Percentiles rank a stretch among this genome's conserved stretches.
phyloP scores from a whole-genome alignment of 106 monocot genomes.

The Allium sativum region DNA sequence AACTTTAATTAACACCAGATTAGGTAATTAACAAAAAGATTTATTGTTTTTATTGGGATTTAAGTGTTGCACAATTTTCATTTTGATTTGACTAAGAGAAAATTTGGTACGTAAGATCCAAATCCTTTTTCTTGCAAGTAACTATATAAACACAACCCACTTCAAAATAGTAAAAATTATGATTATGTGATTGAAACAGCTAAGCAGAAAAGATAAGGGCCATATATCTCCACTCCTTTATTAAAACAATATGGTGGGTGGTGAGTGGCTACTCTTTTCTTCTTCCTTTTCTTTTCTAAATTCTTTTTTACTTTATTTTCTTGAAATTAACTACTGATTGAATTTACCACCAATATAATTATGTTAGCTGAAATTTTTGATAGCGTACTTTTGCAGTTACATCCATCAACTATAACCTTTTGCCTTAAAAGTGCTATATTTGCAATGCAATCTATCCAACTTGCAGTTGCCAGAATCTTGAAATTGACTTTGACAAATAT shows the following conservation, averaged over 20 bases:
- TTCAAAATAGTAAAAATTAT: slow-evolving; percentile 13
- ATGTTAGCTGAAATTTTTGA: slow-evolving; percentile 9
- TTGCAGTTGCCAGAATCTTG: not conserved
- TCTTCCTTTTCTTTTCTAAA: not conserved
- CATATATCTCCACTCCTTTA: slow-evolving; percentile 10
- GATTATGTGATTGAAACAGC: not conserved
- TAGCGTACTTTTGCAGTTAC: slow-evolving; percentile 4
- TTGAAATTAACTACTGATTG: slow-evolving; percentile 1
- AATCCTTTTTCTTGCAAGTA: not conserved
- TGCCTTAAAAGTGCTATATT: slow-evolving; percentile 1
- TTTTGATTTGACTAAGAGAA: not conserved
- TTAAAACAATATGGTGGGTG: slow-evolving; percentile 20
- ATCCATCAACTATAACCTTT: not conserved
- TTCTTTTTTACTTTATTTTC: slow-evolving; percentile 13
- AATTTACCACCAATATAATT: not conserved
- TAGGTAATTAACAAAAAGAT: too few species aligned
- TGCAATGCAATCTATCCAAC: not conserved
- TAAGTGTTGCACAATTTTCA: too few species aligned
- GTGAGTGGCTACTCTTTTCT: slow-evolving; percentile 4
- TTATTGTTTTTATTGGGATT: too few species aligned
- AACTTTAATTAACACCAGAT: too few species aligned
- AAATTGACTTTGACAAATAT: not conserved
- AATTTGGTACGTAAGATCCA: not conserved
- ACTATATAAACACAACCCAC: not conserved
- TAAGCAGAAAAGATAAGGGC: slow-evolving; percentile 3